phyloP scores from a whole-genome alignment of 2,329 filamentous ascomycete species.

The Aspergillus fijiensis region DNA sequence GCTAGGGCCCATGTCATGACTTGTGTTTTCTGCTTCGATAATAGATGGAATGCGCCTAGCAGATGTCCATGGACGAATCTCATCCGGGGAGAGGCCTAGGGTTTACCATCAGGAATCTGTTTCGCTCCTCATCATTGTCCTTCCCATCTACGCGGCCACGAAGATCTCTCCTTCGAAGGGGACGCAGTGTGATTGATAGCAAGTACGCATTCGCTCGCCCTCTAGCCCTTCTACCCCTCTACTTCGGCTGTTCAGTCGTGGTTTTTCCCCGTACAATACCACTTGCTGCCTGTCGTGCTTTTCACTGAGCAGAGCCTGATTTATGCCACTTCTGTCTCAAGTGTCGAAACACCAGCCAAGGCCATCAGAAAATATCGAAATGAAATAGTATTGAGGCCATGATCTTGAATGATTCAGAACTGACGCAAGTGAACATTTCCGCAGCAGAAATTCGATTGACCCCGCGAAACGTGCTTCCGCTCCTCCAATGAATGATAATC shows the following conservation, averaged over 20 bases:
- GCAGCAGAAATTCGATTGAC: conserved; percentile 23
- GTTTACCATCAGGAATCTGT: conserved; percentile 33
- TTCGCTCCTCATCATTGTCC: conserved; percentile 31
- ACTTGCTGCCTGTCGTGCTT: background rate
- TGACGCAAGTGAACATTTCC: conserved; percentile 8
- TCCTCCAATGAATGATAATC: conserved; percentile 31
- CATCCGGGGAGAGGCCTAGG: conserved; percentile 33
- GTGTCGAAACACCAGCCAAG: background rate
- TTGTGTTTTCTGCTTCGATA: conserved; percentile 20
- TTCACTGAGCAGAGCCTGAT: background rate
- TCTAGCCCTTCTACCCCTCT: background rate
- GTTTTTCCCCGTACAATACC: background rate
- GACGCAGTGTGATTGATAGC: conserved; percentile 34
- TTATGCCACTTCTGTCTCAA: background rate
- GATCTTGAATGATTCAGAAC: conserved; percentile 7
- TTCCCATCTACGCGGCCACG: conserved; percentile 30
- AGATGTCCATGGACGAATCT: conserved; percentile 38
- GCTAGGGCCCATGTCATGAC: conserved; percentile 22
- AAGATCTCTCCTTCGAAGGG: conserved; percentile 36
- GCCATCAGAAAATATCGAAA: background rate
- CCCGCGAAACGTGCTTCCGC: conserved; percentile 16
- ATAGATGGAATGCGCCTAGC: conserved; percentile 32
- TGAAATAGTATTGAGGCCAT: background rate
- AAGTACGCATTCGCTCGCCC: conserved; percentile 27
- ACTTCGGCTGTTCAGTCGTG: background rate